phyloP scores from a whole-genome alignment of 331 rosid species.

The Saraca asoca region DNA sequence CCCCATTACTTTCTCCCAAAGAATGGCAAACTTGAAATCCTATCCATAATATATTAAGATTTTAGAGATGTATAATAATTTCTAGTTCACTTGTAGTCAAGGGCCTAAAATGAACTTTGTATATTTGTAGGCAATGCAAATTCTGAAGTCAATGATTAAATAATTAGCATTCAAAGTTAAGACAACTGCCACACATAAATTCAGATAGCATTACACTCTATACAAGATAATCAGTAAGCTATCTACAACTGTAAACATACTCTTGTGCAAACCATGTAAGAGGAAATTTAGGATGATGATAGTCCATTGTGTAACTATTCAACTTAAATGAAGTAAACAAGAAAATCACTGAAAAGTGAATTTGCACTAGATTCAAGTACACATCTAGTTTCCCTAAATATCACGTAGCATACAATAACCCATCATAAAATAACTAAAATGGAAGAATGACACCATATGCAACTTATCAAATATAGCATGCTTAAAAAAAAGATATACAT shows the following conservation, averaged over 20 bases:
- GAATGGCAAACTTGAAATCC: conserved; percentile 85
- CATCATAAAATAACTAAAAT: not conserved
- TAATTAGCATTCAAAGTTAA: not conserved
- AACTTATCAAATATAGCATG: not conserved
- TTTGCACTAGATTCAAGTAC: not conserved
- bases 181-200: no score
- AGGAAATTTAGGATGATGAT: no score
- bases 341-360: no score
- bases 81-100: not conserved
- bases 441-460: not conserved
- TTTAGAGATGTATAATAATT: not conserved
- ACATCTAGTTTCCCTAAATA: not conserved
- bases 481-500: no score
- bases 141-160: not conserved
- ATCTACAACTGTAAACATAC: no score
- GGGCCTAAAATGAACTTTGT: not conserved
- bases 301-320: no score
- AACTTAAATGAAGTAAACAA: no score
- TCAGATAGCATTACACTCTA: no score
- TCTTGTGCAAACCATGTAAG: no score
- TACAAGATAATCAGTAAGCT: no score
- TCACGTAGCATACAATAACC: not conserved
- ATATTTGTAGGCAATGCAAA: not conserved
- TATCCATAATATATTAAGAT: conserved; percentile 29
- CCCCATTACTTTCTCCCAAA: conserved; percentile 77